A percentile compares a stretch with the other conserved stretches of the same genome.
These are phyloP conservation scores for Drosera spatulata DNA, from an alignment of 179 eudicot genomes.

Conservation along the genomic window DNA sequence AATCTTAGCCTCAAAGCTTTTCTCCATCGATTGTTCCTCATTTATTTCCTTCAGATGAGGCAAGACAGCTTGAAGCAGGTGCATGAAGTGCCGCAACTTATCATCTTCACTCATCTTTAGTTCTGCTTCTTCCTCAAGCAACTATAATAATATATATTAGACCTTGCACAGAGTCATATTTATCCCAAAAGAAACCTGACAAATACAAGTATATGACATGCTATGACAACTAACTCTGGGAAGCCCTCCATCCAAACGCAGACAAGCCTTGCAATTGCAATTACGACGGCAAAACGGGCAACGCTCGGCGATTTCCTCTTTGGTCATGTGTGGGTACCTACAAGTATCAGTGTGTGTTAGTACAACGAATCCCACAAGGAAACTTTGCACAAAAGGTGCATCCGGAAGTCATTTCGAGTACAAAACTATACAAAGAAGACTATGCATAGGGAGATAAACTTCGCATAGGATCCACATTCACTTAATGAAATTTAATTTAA, in stretches of 20 bases:
- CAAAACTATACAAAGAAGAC: too few relatives aligned
- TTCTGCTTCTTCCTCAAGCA: neutral
- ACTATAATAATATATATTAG: slow-evolving; percentile 9
- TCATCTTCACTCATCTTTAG: slow-evolving; percentile 13
- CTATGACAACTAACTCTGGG: neutral
- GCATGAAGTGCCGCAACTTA: slow-evolving; percentile 19
- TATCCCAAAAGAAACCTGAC: neutral
- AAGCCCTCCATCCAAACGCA: slow-evolving; percentile 29
- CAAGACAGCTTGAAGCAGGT: slow-evolving; percentile 29
- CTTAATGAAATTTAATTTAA: too few relatives aligned
- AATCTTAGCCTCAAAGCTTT: slow-evolving; percentile 48
- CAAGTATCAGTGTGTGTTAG: neutral
- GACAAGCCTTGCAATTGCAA: slow-evolving; percentile 76
- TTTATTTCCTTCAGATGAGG: slow-evolving; percentile 47
- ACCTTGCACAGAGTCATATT: neutral
- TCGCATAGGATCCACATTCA: too few relatives aligned
- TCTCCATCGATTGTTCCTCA: slow-evolving; percentile 47
- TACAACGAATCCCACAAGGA: neutral
- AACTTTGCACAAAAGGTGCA: neutral
- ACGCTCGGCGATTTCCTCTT: slow-evolving; percentile 39
- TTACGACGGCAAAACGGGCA: slow-evolving; percentile 58
- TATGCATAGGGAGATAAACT: too few relatives aligned
- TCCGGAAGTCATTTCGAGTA: neutral
- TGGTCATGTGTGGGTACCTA: slow-evolving; percentile 52
- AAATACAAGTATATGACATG: neutral